A percentile compares a stretch with the other conserved stretches of the same genome.
Conservation (phyloP, 164 flowering plant species). For the Nymphaea thermarum region DNA sequence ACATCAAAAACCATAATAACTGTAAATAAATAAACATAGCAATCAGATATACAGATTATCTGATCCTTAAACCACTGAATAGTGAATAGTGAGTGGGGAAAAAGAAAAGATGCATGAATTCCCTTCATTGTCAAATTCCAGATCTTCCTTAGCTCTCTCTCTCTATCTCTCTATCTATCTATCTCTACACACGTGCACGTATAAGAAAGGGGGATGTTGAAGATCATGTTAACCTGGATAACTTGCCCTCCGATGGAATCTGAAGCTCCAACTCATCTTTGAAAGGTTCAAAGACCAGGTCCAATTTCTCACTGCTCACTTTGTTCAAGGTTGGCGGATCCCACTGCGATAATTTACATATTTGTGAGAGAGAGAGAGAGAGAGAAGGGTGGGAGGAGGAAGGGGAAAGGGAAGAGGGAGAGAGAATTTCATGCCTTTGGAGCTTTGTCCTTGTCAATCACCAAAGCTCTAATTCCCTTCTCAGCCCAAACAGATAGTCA, state of each 20-base stretch:
- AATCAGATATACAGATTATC: neutral
- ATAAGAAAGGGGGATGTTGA: neutral
- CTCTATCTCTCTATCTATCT: too few species aligned
- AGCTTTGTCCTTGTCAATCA: conserved; percentile 79
- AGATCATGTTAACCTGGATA: conserved; percentile 28
- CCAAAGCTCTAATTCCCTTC: conserved; percentile 87
- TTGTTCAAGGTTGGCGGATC: conserved; percentile 44
- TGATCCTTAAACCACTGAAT: neutral
- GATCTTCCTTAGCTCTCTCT: too few species aligned
- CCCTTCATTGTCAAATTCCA: too few species aligned
- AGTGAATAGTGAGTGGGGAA: neutral
- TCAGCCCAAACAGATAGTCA: conserved; percentile 4
- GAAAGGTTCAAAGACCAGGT: conserved; percentile 51
- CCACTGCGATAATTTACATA: conserved; percentile 41
- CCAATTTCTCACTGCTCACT: conserved; percentile 39
- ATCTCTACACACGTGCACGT: neutral
- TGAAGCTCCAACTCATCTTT: conserved; percentile 55
- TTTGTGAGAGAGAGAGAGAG: neutral
- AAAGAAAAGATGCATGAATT: neutral
- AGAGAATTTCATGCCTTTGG: conserved; percentile 52
- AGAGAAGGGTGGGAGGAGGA: conserved; percentile 4
- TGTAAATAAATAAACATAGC: too few species aligned
- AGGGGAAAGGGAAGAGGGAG: neutral
- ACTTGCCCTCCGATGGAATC: conserved; percentile 45
- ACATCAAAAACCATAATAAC: too few species aligned